These are phyloP conservation scores for Aspergillus heteromorphus DNA, from an alignment of 495 filamentous ascomycete species.

Conservation along the genomic window DNA sequence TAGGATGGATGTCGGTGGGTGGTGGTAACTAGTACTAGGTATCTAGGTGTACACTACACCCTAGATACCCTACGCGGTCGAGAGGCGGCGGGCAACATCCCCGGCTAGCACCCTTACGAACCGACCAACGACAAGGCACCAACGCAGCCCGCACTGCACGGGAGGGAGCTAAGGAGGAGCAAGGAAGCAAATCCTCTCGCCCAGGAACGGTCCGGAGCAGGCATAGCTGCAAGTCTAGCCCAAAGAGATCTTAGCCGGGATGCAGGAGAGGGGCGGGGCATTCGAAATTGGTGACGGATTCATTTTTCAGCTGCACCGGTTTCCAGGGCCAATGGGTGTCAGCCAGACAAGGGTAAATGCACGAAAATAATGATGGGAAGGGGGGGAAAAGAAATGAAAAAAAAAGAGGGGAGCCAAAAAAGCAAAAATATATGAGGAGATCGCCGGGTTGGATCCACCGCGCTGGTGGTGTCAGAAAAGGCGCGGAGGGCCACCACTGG, in stretches of 20 bases:
- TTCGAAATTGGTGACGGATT: not conserved
- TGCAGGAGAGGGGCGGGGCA: not conserved
- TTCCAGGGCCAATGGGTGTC: conserved; percentile 8
- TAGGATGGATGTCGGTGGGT: not conserved
- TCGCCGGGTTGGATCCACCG: conserved; percentile 10
- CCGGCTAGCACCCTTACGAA: not conserved
- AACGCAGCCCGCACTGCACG: not conserved
- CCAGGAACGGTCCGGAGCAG: conserved; percentile 7
- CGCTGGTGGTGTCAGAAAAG: conserved; percentile 7
- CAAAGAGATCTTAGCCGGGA: conserved; percentile 1
- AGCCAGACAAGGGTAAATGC: not conserved
- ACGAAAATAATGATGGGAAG: not conserved
- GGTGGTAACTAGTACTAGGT: too few relatives aligned
- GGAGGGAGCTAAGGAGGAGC: conserved; percentile 7
- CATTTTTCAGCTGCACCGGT: not conserved
- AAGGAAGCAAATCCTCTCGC: conserved; percentile 28
- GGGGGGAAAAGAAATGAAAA: conserved; percentile 5
- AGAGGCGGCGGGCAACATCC: not conserved
- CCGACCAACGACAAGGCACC: not conserved
- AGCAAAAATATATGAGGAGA: conserved; percentile 6
- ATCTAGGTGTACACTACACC: too few relatives aligned
- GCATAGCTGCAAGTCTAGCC: conserved; percentile 5
- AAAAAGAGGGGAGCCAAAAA: not conserved
- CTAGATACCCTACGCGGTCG: too few relatives aligned
- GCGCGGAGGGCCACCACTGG: not conserved